These are phyloP conservation scores for Solanum megistacrolobum DNA, from an alignment of 257 asterid species.

Conservation along the genomic window DNA sequence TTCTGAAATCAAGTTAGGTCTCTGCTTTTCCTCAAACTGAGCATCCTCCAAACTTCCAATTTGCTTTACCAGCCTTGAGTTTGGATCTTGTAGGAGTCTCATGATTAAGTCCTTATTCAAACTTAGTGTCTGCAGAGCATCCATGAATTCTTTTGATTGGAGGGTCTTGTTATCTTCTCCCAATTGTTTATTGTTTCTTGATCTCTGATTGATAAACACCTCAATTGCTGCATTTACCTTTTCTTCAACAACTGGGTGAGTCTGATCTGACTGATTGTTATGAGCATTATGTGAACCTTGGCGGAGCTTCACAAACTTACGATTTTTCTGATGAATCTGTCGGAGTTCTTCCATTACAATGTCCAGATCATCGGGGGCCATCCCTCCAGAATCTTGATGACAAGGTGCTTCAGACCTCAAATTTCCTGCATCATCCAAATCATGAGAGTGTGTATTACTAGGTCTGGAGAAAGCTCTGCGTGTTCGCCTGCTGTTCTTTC, in stretches of 20 bases:
- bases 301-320: slow-evolving; percentile 9
- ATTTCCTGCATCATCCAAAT: slow-evolving; percentile 23
- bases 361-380: slow-evolving; percentile 38
- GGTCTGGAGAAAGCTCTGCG: slow-evolving; percentile 27
- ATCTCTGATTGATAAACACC: slow-evolving; percentile 44
- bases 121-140: slow-evolving; percentile 52
- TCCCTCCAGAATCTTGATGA: slow-evolving; percentile 15
- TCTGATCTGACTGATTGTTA: slow-evolving; percentile 25
- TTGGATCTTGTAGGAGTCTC: slow-evolving; percentile 54
- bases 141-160: slow-evolving; percentile 50
- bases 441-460: slow-evolving; percentile 28
- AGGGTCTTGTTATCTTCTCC: slow-evolving; percentile 38
- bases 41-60: slow-evolving; percentile 37
- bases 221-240: slow-evolving; percentile 55
- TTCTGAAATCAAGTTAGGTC: slow-evolving; percentile 16
- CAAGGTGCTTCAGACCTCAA: slow-evolving; percentile 14
- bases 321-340: slow-evolving; percentile 20
- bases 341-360: slow-evolving; percentile 40
- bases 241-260: slow-evolving; percentile 31
- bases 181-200: slow-evolving; percentile 23
- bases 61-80: slow-evolving; percentile 39
- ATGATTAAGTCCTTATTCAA: slow-evolving; percentile 44
- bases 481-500: slow-evolving; percentile 26
- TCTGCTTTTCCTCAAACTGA: slow-evolving; percentile 18
- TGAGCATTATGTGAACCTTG: slow-evolving; percentile 15